A percentile compares a stretch with the other conserved stretches of the same genome.
These are phyloP conservation scores for Cordia subcordata DNA, from an alignment of 257 asterid species.

Conservation along the genomic window DNA sequence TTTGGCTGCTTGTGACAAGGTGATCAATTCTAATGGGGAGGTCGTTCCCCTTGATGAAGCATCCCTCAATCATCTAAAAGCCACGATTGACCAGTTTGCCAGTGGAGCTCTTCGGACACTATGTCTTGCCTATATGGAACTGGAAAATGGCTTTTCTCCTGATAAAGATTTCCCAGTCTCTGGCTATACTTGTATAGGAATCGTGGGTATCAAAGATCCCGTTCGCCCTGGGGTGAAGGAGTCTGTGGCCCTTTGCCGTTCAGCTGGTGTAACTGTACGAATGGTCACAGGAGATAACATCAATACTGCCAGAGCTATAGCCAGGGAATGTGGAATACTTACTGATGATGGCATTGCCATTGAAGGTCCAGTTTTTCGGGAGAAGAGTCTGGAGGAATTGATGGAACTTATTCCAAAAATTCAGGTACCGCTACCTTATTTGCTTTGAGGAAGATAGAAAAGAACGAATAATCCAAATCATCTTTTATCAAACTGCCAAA, in stretches of 20 bases:
- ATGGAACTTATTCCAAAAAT: slow-evolving; percentile 67
- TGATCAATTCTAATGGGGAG: slow-evolving; percentile 50
- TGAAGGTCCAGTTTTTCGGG: slow-evolving; percentile 91
- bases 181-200: slow-evolving; percentile 74
- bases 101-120: slow-evolving; percentile 83
- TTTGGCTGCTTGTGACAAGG: slow-evolving; percentile 69
- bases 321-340: slow-evolving; percentile 93
- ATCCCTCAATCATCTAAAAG: slow-evolving; percentile 31
- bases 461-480: background rate
- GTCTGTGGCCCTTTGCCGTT: slow-evolving; percentile 81
- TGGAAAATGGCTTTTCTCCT: slow-evolving; percentile 52
- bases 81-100: slow-evolving; percentile 62
- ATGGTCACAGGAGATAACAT: slow-evolving; percentile 98
- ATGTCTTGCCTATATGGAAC: slow-evolving; percentile 74
- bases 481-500: background rate
- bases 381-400: slow-evolving; percentile 72
- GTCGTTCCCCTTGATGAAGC: slow-evolving; percentile 53
- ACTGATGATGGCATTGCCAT: slow-evolving; percentile 90
- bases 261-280: slow-evolving; percentile 85
- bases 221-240: slow-evolving; percentile 90
- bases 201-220: slow-evolving; percentile 87
- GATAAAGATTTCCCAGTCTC: slow-evolving; percentile 52
- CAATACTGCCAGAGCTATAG: slow-evolving; percentile 89
- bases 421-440: slow-evolving; percentile 43
- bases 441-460: background rate